Evolutionary conservation across 495 filamentous ascomycete species (phyloP).

Genomic region (Aspergillus hancockii): DNA sequence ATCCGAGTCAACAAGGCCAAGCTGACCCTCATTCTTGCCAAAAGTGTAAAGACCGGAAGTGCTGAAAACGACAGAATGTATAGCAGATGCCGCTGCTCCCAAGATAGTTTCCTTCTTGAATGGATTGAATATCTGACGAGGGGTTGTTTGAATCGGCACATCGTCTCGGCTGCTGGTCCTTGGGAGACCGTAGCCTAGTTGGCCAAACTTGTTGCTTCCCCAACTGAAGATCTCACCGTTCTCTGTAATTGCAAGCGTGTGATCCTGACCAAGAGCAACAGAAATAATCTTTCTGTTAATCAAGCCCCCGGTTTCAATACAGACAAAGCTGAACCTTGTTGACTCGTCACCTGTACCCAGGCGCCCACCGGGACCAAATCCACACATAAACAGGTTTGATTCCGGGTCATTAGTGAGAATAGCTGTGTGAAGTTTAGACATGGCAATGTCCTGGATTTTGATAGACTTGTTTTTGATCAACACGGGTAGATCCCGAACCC

Average conservation of each 20-base stretch:
- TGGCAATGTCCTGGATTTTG: conserved; percentile 70
- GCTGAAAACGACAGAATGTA: conserved; percentile 90
- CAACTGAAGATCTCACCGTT: conserved; percentile 86
- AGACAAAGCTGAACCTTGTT: conserved; percentile 80
- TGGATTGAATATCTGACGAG: conserved; percentile 87
- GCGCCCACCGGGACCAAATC: conserved; percentile 86
- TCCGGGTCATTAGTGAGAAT: conserved; percentile 87
- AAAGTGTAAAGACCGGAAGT: conserved; percentile 83
- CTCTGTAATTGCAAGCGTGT: conserved; percentile 80
- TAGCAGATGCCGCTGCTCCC: conserved; percentile 85
- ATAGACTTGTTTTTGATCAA: conserved; percentile 69
- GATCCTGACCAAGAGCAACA: conserved; percentile 85
- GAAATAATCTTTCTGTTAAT: conserved; percentile 67
- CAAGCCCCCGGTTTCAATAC: conserved; percentile 72
- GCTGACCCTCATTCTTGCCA: conserved; percentile 93
- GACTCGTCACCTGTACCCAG: conserved; percentile 88
- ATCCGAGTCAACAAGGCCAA: conserved; percentile 93
- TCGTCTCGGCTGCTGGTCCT: conserved; percentile 58
- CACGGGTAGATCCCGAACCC: conserved; percentile 57
- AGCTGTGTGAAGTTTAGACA: conserved; percentile 92
- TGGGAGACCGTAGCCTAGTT: conserved; percentile 77
- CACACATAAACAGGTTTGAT: conserved; percentile 90
- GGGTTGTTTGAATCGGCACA: conserved; percentile 75
- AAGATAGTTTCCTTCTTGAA: conserved; percentile 82
- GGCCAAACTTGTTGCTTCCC: conserved; percentile 85